Percentiles rank a stretch among this genome's conserved stretches.
These are phyloP conservation scores for Tylopilus balloui DNA, from an alignment of 768 basidiomycete genomes.

Conservation along the genomic window DNA sequence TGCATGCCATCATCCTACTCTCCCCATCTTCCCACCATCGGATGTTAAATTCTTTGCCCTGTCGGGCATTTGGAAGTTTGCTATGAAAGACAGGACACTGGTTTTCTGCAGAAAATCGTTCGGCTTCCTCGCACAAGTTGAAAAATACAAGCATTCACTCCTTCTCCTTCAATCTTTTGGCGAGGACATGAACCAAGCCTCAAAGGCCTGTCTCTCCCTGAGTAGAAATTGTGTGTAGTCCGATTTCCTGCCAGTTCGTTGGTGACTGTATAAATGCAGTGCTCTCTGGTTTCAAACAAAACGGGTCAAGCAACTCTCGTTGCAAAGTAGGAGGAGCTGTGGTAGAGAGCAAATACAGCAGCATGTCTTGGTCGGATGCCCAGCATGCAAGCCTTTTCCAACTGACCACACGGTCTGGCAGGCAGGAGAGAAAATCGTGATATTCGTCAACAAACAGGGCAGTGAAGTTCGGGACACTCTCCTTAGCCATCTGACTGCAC, in stretches of 20 bases:
- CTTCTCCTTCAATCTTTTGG: neutral
- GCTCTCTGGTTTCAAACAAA: neutral
- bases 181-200: neutral
- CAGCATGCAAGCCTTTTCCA: slow-evolving; percentile 4
- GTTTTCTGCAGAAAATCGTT: neutral
- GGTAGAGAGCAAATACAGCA: neutral
- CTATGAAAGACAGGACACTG: slow-evolving; percentile 3
- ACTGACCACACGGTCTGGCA: neutral
- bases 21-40: neutral
- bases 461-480: neutral
- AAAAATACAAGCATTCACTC: slow-evolving; percentile 1
- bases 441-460: neutral
- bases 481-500: neutral
- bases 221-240: neutral
- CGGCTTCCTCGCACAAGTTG: neutral
- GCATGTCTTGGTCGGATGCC: neutral
- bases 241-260: neutral
- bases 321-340: neutral
- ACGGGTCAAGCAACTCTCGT: neutral
- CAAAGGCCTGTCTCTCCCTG: neutral
- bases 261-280: neutral
- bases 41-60: neutral
- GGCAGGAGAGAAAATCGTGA: neutral
- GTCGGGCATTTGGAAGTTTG: neutral
- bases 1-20: slow-evolving; percentile 2